Conservation (phyloP, 768 basidiomycete species). For the Infundibulicybe gibba region DNA sequence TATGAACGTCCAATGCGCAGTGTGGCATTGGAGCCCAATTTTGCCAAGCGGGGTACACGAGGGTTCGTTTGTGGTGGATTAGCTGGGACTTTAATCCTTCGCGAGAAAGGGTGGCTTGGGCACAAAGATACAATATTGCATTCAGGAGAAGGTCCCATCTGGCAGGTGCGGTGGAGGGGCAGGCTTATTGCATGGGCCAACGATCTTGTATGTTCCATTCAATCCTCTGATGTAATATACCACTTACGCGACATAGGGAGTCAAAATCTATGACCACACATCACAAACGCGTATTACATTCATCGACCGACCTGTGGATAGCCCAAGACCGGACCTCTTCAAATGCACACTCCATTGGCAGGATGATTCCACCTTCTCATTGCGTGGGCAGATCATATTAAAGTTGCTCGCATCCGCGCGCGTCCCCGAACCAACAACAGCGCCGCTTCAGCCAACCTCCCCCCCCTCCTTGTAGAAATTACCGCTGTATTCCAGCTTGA, state of each 20-base stretch:
- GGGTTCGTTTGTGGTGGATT: slow-evolving; percentile 90
- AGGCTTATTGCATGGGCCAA: slow-evolving; percentile 95
- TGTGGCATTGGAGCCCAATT: slow-evolving; percentile 87
- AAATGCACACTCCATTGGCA: slow-evolving; percentile 92
- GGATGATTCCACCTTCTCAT: slow-evolving; percentile 89
- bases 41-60: slow-evolving; percentile 71
- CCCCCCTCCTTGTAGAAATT: slow-evolving; percentile 78
- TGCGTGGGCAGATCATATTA: slow-evolving; percentile 92
- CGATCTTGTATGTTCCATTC: slow-evolving; percentile 60
- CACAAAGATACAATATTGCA: slow-evolving; percentile 87
- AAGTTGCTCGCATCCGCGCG: slow-evolving; percentile 77
- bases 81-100: slow-evolving; percentile 80
- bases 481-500: slow-evolving; percentile 91
- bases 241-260: slow-evolving; percentile 54
- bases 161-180: slow-evolving; percentile 85
- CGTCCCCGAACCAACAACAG: slow-evolving; percentile 44
- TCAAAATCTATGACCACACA: slow-evolving; percentile 87
- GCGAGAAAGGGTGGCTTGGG: slow-evolving; percentile 96
- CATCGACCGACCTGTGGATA: slow-evolving; percentile 78
- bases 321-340: slow-evolving; percentile 92
- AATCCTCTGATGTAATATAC: not conserved
- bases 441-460: slow-evolving; percentile 41
- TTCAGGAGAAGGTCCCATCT: slow-evolving; percentile 89
- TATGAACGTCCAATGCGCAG: slow-evolving; percentile 91
- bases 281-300: slow-evolving; percentile 77